Conservation (phyloP, 345 rosid species). For the Salix udensis region DNA sequence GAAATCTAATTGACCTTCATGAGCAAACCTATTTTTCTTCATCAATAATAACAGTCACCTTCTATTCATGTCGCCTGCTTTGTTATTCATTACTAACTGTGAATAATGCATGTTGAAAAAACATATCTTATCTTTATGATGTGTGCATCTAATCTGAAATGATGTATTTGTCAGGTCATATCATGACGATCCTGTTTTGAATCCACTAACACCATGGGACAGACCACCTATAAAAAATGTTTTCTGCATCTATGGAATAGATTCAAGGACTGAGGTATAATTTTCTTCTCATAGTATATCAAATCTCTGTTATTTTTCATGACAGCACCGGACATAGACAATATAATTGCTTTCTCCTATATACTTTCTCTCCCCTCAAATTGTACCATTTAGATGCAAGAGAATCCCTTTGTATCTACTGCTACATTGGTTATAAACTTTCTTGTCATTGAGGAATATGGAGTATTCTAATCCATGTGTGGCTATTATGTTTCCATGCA, state of each 20-base stretch:
- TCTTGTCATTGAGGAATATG: neutral
- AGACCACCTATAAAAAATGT: constrained; percentile 95
- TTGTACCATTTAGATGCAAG: neutral
- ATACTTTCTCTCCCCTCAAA: no score
- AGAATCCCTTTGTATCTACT: neutral
- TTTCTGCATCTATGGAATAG: constrained; percentile 90
- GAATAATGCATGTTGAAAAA: neutral
- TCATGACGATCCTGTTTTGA: constrained; percentile 77
- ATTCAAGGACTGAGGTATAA: constrained; percentile 84
- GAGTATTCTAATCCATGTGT: neutral
- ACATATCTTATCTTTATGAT: no score
- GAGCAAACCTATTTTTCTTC: neutral
- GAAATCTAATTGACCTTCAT: no score
- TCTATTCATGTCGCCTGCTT: neutral
- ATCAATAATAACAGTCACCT: no score
- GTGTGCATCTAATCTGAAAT: constrained; percentile 5
- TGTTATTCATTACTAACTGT: neutral
- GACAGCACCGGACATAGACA: neutral
- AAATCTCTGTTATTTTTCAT: neutral
- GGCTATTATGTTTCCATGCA: neutral
- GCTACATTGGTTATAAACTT: neutral
- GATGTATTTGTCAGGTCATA: constrained; percentile 59
- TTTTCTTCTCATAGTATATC: constrained; percentile 16
- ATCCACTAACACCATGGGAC: constrained; percentile 98
- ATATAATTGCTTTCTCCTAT: neutral